phyloP scores from a whole-genome alignment of 2,329 filamentous ascomycete genomes.

The Aspergillus neoniger region DNA sequence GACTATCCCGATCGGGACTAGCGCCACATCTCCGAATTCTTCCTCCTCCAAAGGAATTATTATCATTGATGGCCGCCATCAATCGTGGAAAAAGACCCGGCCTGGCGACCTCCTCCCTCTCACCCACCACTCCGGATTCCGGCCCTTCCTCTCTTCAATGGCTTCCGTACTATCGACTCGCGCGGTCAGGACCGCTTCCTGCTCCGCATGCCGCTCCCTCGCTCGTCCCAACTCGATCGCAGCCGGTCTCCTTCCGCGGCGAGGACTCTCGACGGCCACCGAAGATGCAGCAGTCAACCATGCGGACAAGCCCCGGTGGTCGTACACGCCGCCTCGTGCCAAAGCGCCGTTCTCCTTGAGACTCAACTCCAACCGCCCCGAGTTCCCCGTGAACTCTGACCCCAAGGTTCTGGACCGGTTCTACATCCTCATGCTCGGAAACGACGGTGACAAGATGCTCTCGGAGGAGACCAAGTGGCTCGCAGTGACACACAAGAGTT shows the following conservation, averaged over 20 bases:
- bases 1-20: constrained; percentile 26
- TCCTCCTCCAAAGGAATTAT: constrained; percentile 24
- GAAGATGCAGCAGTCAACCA: constrained; percentile 34
- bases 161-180: constrained; percentile 51
- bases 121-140: constrained; percentile 21
- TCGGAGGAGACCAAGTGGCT: constrained; percentile 95
- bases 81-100: constrained; percentile 18
- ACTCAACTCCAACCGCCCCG: constrained; percentile 34
- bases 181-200: constrained; percentile 40
- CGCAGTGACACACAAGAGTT: constrained; percentile 96
- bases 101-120: constrained; percentile 16
- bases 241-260: constrained; percentile 24
- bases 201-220: constrained; percentile 33
- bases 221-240: constrained; percentile 18
- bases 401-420: constrained; percentile 73
- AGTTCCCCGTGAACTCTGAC: constrained; percentile 72
- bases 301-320: constrained; percentile 63
- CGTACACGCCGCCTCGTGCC: constrained; percentile 68
- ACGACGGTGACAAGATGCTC: constrained; percentile 70
- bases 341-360: constrained; percentile 63
- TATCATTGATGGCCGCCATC: constrained; percentile 14
- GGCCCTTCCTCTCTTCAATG: constrained; percentile 38
- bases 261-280: constrained; percentile 31
- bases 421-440: constrained; percentile 75
- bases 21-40: constrained; percentile 29